phyloP scores from a whole-genome alignment of 306 rosid genomes.

The Notholithocarpus densiflorus region DNA sequence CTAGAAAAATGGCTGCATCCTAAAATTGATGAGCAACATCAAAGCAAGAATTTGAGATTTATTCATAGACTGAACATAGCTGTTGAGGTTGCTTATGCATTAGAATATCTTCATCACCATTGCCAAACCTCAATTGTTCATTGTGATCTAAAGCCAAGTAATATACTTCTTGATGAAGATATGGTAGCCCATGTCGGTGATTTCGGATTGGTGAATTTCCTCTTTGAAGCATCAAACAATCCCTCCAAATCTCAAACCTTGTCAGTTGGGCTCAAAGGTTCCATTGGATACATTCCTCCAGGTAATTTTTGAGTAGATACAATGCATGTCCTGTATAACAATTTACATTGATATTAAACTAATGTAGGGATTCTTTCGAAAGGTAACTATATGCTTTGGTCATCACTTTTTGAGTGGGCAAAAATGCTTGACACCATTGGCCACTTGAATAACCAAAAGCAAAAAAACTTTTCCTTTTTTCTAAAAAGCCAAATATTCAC shows the following conservation, averaged over 20 bases:
- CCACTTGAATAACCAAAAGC: too few relatives aligned
- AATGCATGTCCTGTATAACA: too few relatives aligned
- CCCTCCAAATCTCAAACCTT: neutral
- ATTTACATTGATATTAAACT: too few relatives aligned
- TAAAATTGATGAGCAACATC: neutral
- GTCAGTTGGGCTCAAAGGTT: constrained; percentile 23
- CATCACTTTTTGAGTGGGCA: too few relatives aligned
- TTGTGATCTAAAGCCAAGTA: constrained; percentile 37
- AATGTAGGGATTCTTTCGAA: too few relatives aligned
- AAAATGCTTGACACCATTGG: too few relatives aligned
- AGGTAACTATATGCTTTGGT: neutral
- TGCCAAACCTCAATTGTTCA: constrained; percentile 8
- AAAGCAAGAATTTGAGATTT: constrained; percentile 5
- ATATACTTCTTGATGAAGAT: constrained; percentile 26
- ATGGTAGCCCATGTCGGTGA: constrained; percentile 29
- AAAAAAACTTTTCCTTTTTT: too few relatives aligned
- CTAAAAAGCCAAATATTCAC: too few relatives aligned
- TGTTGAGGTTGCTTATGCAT: neutral
- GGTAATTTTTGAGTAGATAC: neutral
- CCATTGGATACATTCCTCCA: constrained; percentile 32
- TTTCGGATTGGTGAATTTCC: constrained; percentile 33
- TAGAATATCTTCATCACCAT: neutral
- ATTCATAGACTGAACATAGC: neutral
- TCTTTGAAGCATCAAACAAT: constrained; percentile 13
- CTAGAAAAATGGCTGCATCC: constrained; percentile 33